A percentile compares a stretch with the other conserved stretches of the same genome.
These are phyloP conservation scores for Lenwebbia sp. DNA, from an alignment of 345 rosid genomes.

Conservation along the genomic window DNA sequence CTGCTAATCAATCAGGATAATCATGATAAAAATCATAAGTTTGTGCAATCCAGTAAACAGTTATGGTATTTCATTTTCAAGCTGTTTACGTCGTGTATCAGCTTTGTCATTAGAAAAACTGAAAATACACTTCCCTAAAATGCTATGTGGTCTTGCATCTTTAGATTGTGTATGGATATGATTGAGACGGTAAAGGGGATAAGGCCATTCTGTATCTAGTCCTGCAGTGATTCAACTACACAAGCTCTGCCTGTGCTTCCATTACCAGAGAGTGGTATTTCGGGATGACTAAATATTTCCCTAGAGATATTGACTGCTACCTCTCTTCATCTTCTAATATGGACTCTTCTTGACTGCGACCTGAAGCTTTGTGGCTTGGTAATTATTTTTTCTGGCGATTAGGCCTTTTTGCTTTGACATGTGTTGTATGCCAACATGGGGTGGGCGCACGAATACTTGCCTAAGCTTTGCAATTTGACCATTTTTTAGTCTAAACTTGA, in stretches of 20 bases:
- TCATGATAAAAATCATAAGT: neutral
- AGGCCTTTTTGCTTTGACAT: neutral
- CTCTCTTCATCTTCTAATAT: neutral
- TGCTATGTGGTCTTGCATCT: neutral
- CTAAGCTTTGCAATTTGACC: neutral
- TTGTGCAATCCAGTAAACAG: neutral
- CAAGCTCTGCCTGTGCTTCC: neutral
- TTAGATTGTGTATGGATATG: too few species aligned
- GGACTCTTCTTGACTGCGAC: neutral
- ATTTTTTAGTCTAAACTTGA: neutral
- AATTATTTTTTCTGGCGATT: neutral
- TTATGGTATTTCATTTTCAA: neutral
- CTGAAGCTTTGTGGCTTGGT: neutral
- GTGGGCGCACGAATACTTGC: neutral
- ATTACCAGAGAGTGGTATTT: neutral
- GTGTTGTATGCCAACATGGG: neutral
- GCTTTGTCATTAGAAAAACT: neutral
- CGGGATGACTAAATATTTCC: neutral
- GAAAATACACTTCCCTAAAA: neutral
- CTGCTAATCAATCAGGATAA: neutral
- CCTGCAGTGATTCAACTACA: neutral
- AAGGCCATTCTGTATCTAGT: neutral
- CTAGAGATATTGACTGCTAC: neutral
- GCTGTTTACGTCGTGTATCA: neutral
- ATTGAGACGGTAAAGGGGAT: neutral